phyloP scores from a whole-genome alignment of 441 rosid genomes.

The Pelargonium cotyledonis region DNA sequence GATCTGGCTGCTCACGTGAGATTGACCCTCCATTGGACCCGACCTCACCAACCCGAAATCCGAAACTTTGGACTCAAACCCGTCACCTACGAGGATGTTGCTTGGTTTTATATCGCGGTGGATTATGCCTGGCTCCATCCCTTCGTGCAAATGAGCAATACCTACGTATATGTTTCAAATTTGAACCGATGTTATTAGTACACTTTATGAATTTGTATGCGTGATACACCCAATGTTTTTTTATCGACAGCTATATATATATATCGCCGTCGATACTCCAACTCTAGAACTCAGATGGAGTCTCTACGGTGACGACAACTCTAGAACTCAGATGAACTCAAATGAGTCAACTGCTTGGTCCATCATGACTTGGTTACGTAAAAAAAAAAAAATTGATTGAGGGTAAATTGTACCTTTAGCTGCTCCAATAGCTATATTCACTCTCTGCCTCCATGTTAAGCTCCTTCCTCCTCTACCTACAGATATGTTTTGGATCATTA shows the following conservation, averaged over 20 bases:
- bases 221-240: too few relatives aligned
- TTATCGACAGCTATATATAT: too few relatives aligned
- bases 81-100: slow-evolving; percentile 49
- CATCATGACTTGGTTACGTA: too few relatives aligned
- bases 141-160: slow-evolving; percentile 53
- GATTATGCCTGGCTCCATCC: slow-evolving; percentile 49
- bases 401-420: slow-evolving; percentile 39
- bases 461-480: slow-evolving; percentile 37
- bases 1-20: slow-evolving; percentile 55
- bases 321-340: too few relatives aligned
- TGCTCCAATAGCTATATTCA: slow-evolving; percentile 52
- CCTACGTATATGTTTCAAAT: slow-evolving; percentile 27
- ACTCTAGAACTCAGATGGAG: too few relatives aligned
- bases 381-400: too few relatives aligned
- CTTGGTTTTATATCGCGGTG: slow-evolving; percentile 61
- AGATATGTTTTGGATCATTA: neutral
- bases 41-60: slow-evolving; percentile 54
- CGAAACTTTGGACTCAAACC: slow-evolving; percentile 50
- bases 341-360: too few relatives aligned
- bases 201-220: too few relatives aligned
- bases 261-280: too few relatives aligned
- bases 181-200: too few relatives aligned
- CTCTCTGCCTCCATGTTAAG: slow-evolving; percentile 57
- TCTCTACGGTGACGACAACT: too few relatives aligned
- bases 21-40: slow-evolving; percentile 52